Base-by-base conservation (phyloP, 805 yeast species). In the Starmerella gropengiesseri region DNA sequence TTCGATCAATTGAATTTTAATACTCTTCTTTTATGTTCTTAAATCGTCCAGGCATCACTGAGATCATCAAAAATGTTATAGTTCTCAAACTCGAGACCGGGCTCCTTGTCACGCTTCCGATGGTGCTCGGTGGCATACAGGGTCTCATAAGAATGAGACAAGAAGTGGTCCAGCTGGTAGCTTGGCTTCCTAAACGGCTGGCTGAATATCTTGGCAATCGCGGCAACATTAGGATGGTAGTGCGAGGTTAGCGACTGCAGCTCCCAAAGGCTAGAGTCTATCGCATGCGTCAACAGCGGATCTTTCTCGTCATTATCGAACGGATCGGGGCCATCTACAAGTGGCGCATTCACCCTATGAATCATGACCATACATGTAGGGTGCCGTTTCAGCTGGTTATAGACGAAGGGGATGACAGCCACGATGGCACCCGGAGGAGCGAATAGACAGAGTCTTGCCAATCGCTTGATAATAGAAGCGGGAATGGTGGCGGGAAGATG, bases 191-290 rank as follows among this genome's bases (percentile, higher is more conserved):
- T 74, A 65, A 55, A 89, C 3, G 95, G 95, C 62, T 91, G 95
- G 16, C 77, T 71, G 57, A 83, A 81, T 23, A 91, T 82, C 58
- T 77, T 79, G 14, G 95, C 95, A 53, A 91, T 67, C 0, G 95
- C 81, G 1, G 95, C 89, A 11, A 91, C 85, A 55, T 91, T 91
- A 13, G 97, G 96, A 63, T 91, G 97, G 58, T 86, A 89, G 59
- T 91, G 98, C 11, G 74, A 62, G 66, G 78, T 75, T 44, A 82
- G 63, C 0, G 94, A 70, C 46, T 81, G 83, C 44, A 89, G 59
- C 61, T 91, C 98, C 98, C 98, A 91, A 37, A 87, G 62, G 0
- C 96, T 87, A 1, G 94, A 82, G 7, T 73, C 78, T 27, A 87
- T 65, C 4, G 97, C 96, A 26, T 74, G 67, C 0, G 95, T 81